Evolutionary conservation across 176 grass and related monocot genomes (phyloP).

Genomic region (Triticum turgidum): DNA sequence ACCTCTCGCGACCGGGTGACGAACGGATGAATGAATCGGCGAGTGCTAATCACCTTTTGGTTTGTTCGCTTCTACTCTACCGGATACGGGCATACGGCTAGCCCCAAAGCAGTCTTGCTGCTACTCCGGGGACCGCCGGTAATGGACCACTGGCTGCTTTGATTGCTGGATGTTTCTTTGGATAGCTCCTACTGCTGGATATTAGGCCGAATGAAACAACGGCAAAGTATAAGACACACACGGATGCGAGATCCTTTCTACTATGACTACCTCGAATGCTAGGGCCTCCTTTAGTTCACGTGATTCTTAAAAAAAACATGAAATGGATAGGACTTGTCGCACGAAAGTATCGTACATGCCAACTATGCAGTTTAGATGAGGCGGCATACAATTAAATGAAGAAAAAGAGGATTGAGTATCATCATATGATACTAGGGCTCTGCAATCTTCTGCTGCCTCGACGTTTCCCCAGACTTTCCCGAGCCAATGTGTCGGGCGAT

Average conservation of each 20-base stretch:
- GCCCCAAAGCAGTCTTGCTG: neutral
- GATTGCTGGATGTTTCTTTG: neutral
- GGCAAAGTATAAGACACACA: neutral
- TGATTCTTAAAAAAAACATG: too few relatives aligned
- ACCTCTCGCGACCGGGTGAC: neutral
- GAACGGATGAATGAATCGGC: too few relatives aligned
- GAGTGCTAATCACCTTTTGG: neutral
- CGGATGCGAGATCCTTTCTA: neutral
- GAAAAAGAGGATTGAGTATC: too few relatives aligned
- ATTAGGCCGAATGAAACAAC: neutral
- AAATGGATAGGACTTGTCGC: too few relatives aligned
- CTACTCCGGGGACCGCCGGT: conserved; percentile 19
- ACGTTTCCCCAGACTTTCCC: too few relatives aligned
- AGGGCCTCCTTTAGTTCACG: too few relatives aligned
- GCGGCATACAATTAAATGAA: too few relatives aligned
- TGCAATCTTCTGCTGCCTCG: too few relatives aligned
- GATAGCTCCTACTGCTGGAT: neutral
- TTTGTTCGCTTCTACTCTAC: conserved; percentile 1
- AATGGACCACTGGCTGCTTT: conserved; percentile 17
- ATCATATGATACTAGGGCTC: too few relatives aligned
- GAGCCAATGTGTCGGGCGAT: too few relatives aligned
- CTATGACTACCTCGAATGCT: neutral
- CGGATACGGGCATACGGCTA: conserved; percentile 15
- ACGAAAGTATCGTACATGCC: too few relatives aligned
- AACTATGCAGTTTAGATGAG: too few relatives aligned